Conservation (phyloP, 768 basidiomycete genomes). For the Naganishia randhawae region DNA sequence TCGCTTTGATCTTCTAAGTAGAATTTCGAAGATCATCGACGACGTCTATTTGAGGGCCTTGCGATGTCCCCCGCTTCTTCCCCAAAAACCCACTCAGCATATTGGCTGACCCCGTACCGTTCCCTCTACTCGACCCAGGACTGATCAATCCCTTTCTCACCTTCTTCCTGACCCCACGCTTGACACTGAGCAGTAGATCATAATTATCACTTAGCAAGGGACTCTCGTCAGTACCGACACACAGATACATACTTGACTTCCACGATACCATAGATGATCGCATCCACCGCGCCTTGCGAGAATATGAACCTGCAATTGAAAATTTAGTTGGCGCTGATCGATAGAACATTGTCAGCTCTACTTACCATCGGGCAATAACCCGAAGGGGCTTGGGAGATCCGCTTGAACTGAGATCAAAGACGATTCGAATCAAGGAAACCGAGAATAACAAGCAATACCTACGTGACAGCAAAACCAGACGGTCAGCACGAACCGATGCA, state of each 20-base stretch:
- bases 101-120: slow-evolving; percentile 12
- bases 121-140: slow-evolving; percentile 17
- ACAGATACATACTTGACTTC: slow-evolving; percentile 48
- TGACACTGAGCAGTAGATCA: slow-evolving; percentile 35
- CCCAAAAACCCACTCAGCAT: slow-evolving; percentile 19
- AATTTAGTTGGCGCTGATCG: not conserved
- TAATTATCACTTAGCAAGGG: not conserved
- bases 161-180: slow-evolving; percentile 43
- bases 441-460: slow-evolving; percentile 50
- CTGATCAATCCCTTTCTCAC: slow-evolving; percentile 43
- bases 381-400: slow-evolving; percentile 37
- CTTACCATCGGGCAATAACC: slow-evolving; percentile 49
- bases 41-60: not conserved
- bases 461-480: not conserved
- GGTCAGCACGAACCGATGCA: not conserved
- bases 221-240: not conserved
- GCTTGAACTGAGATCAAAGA: slow-evolving; percentile 44
- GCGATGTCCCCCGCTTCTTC: slow-evolving; percentile 4
- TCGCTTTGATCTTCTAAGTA: not conserved
- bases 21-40: slow-evolving; percentile 11
- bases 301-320: slow-evolving; percentile 37
- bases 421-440: slow-evolving; percentile 48
- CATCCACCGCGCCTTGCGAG: slow-evolving; percentile 50
- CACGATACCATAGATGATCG: slow-evolving; percentile 50
- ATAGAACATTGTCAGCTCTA: not conserved